Evolutionary conservation across 2,329 filamentous ascomycete genomes (phyloP), one percentile per base, ranked within the genome.

Genomic region (Chaetomium sp.): DNA sequence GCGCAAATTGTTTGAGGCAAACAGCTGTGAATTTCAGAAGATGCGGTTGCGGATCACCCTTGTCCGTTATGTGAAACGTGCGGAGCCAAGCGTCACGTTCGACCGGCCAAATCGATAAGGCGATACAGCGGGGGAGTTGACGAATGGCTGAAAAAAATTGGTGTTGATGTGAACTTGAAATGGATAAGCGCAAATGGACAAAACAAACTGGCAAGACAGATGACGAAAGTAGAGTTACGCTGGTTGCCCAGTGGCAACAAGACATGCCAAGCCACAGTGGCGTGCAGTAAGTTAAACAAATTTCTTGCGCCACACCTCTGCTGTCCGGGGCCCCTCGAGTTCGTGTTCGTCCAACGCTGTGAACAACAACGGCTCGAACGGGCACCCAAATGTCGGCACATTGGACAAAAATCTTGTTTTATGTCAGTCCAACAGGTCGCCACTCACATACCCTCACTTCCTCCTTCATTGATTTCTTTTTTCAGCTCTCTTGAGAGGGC

Each of bases 211-310:
- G 50, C 33, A 35, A 47, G 52, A 41, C 43, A 42, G 52, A 57
- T 58, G 59, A 61, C 53, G 55, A 55, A 61, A 58, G 51, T 42
- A 54, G 59, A 54, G 51, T 35, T 50, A 36, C n/a, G n/a, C 41
- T 44, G 58, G 63, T 65, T 59, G 55, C 51, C 46, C 41, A 12
- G 61, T 64, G 63, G 63, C 63, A 64, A 65, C 63, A 53, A 49
- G 44, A 36, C 38, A 53, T 37, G 49, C 44, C 35, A 41, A 56
- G 50, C 52, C 38, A 48, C 47, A 38, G 53, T 53, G 49, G 41
- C 44, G 38, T 36, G 54, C 14, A 40, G 5, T 33, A n/a, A n/a
- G 19, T 27, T 27, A 32, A 11, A 5, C 8, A 41, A 35, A 19
- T 33, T 19, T 12, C 2, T 19, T 37, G 37, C 38, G 45, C 38